Evolutionary conservation across 1,284 basidiomycete species (phyloP).

Genomic region (Malassezia slooffiae): DNA sequence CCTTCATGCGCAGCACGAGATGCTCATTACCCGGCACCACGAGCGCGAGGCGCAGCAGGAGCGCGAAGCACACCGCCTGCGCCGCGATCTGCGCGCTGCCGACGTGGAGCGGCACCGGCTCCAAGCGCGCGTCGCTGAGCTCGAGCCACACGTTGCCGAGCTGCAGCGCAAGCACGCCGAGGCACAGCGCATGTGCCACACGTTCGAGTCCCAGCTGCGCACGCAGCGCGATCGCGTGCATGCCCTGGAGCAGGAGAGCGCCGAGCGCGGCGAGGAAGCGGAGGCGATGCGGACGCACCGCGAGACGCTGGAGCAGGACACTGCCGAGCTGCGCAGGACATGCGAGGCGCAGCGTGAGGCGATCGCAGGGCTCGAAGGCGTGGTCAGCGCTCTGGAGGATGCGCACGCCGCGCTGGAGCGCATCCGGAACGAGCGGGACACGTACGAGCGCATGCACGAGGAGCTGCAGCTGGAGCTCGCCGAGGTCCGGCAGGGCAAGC

Average conservation of each 20-base stretch:
- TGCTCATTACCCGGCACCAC: constrained; percentile 11
- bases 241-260: background rate
- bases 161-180: background rate
- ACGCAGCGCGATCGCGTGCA: background rate
- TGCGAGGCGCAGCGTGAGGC: constrained; percentile 7
- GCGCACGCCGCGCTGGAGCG: constrained; percentile 4
- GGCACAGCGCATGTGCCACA: background rate
- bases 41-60: constrained; percentile 40
- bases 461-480: constrained; percentile 5
- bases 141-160: background rate
- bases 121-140: background rate
- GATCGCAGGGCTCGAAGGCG: constrained; percentile 7
- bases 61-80: background rate
- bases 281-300: background rate
- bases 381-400: constrained; percentile 2
- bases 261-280: background rate
- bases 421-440: constrained; percentile 2
- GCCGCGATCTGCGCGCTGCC: background rate
- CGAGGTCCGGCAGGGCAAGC: background rate
- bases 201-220: background rate
- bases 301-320: background rate
- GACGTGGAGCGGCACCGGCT: background rate
- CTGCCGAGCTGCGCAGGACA: background rate
- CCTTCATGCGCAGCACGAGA: constrained; percentile 6
- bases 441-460: constrained; percentile 3